Conservation (phyloP, 2,329 filamentous ascomycete species). For the Chaetomium strumarium region DNA sequence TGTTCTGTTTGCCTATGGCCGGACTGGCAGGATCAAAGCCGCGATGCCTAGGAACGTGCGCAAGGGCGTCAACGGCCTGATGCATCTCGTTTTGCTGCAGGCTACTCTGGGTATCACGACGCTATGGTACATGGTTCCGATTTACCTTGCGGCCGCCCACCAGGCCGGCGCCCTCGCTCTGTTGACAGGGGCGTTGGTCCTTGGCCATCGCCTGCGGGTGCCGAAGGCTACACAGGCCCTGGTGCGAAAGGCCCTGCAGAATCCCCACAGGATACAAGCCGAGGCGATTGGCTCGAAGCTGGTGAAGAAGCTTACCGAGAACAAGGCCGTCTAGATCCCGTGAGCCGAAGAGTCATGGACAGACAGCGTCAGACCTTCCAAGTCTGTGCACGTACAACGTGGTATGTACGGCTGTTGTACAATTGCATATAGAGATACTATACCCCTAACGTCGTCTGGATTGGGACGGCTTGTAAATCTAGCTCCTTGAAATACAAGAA, state of each 20-base stretch:
- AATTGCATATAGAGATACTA: neutral
- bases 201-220: constrained; percentile 72
- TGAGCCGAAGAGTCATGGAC: neutral
- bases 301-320: constrained; percentile 8
- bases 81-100: constrained; percentile 78
- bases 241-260: constrained; percentile 44
- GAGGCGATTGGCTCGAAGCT: constrained; percentile 13
- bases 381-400: neutral
- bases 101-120: constrained; percentile 84
- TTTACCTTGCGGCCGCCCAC: constrained; percentile 79
- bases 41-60: constrained; percentile 58
- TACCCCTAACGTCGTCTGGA: neutral
- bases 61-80: constrained; percentile 69
- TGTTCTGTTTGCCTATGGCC: constrained; percentile 73
- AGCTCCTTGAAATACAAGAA: neutral
- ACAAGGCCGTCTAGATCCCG: neutral
- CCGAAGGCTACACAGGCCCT: constrained; percentile 59
- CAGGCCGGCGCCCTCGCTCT: constrained; percentile 86
- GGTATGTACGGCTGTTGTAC: neutral
- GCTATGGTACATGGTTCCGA: constrained; percentile 88
- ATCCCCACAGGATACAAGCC: neutral
- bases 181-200: constrained; percentile 71
- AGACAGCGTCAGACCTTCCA: neutral
- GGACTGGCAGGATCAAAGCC: constrained; percentile 52
- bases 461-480: constrained; percentile 1